Evolutionary conservation across 331 rosid species (phyloP).

Genomic region (Rhamnella rubrinervis): DNA sequence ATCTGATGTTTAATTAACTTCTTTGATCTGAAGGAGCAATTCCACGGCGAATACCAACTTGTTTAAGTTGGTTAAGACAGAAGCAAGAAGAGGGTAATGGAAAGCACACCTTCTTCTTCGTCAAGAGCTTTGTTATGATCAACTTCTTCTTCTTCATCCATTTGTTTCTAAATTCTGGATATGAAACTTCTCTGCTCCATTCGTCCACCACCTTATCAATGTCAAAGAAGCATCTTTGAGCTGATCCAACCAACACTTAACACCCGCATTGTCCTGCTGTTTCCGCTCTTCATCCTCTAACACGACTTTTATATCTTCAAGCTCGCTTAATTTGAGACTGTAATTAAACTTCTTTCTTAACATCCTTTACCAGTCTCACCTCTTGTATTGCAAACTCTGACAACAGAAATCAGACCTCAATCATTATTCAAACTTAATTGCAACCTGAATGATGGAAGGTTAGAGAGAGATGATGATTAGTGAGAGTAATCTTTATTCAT

Average conservation of each 20-base stretch:
- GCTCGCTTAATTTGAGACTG: not conserved
- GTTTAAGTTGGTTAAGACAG: no score
- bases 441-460: no score
- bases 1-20: no score
- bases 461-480: no score
- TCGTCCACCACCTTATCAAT: constrained; percentile 4
- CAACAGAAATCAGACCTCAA: not conserved
- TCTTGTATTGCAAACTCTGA: not conserved
- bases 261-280: not conserved
- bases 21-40: no score
- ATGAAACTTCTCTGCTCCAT: not conserved
- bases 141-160: no score
- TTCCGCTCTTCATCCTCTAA: constrained; percentile 1
- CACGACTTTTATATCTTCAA: not conserved
- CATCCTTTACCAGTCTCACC: not conserved
- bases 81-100: no score
- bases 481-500: no score
- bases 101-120: no score
- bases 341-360: not conserved
- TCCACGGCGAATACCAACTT: no score
- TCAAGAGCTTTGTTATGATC: no score
- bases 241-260: constrained; percentile 2
- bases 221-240: not conserved
- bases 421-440: not conserved
- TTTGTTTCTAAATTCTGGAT: not conserved